phyloP scores from a whole-genome alignment of 768 basidiomycete genomes.

The Naematelia encephala region DNA sequence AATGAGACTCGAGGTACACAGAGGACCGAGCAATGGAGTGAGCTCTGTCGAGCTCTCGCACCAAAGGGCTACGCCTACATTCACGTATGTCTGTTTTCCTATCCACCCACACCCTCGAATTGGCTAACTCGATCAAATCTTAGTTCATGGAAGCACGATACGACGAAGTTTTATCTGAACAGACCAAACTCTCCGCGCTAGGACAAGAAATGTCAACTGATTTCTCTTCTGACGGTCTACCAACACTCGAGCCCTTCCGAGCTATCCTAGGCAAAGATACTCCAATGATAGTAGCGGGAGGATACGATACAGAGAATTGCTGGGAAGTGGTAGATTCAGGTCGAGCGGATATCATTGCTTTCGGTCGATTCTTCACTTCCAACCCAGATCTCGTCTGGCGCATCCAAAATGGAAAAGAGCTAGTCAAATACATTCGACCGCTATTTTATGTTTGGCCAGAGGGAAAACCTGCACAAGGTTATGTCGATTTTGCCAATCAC shows the following conservation, averaged over 20 bases:
- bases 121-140: no score
- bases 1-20: slow-evolving; percentile 12
- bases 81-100: slow-evolving; percentile 3
- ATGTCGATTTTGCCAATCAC: slow-evolving; percentile 8
- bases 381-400: slow-evolving; percentile 22
- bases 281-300: slow-evolving; percentile 14
- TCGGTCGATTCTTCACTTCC: slow-evolving; percentile 15
- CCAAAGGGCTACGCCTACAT: slow-evolving; percentile 10
- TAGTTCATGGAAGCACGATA: slow-evolving; percentile 17
- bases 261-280: slow-evolving; percentile 5
- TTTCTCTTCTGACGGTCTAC: slow-evolving; percentile 10
- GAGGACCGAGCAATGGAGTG: slow-evolving; percentile 8
- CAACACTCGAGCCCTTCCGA: slow-evolving; percentile 2
- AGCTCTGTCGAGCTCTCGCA: slow-evolving; percentile 4
- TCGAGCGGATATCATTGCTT: slow-evolving; percentile 1
- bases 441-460: slow-evolving; percentile 16
- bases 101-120: neutral
- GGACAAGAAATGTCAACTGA: slow-evolving; percentile 14
- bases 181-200: slow-evolving; percentile 10
- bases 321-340: slow-evolving; percentile 13
- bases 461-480: slow-evolving; percentile 6
- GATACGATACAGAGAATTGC: slow-evolving; percentile 17
- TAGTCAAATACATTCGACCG: slow-evolving; percentile 39
- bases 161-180: slow-evolving; percentile 13
- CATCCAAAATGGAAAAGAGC: slow-evolving; percentile 1